Conservation (phyloP, 2,329 filamentous ascomycete genomes). For the Penicillium italicum region DNA sequence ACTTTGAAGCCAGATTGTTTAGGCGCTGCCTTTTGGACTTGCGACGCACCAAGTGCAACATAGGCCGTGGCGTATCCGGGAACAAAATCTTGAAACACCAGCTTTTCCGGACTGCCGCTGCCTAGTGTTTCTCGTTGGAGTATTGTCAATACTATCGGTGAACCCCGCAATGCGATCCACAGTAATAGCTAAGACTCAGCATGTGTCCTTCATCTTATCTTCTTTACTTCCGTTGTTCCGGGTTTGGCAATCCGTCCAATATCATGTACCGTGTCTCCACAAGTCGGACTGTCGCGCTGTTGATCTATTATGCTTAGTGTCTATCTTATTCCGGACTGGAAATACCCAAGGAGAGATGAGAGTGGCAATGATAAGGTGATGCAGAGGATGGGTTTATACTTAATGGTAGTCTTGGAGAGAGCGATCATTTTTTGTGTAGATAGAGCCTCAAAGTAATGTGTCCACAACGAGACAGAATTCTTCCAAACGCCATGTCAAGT, state of each 20-base stretch:
- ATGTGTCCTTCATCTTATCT: conserved; percentile 9
- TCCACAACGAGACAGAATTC: not conserved
- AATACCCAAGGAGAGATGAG: not conserved
- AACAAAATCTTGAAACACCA: not conserved
- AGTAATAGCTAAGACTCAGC: conserved; percentile 1
- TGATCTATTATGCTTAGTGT: not conserved
- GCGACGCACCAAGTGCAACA: not conserved
- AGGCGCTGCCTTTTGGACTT: not conserved
- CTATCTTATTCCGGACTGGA: not conserved
- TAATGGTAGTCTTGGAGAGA: not conserved
- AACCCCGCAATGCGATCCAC: conserved; percentile 1
- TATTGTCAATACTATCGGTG: not conserved
- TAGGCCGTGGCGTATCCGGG: not conserved
- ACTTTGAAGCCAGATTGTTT: not conserved
- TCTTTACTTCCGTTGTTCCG: conserved; percentile 5
- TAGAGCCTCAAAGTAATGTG: not conserved
- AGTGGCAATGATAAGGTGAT: no score
- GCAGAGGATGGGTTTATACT: not conserved
- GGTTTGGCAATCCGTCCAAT: not conserved
- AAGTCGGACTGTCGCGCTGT: not conserved
- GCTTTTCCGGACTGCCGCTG: not conserved
- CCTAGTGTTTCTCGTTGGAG: not conserved
- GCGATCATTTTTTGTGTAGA: no score
- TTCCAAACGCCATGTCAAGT: not conserved
- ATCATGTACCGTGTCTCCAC: not conserved